These are phyloP conservation scores for Pseudogymnoascus sp. DNA, from an alignment of 2,329 filamentous ascomycete genomes.

Conservation along the genomic window DNA sequence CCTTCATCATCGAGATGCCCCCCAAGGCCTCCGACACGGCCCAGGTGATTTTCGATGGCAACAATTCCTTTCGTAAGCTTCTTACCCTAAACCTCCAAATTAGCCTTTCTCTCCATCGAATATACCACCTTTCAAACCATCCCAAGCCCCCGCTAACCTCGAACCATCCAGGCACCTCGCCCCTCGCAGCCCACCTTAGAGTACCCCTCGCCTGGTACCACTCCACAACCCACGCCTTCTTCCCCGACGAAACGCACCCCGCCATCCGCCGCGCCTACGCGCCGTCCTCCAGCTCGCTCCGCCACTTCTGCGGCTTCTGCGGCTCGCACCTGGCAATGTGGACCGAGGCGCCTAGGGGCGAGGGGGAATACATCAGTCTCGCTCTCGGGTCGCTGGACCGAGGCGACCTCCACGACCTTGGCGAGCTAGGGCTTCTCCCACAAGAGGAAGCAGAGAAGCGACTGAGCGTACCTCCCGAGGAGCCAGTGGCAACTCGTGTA, in stretches of 20 bases:
- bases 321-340: constrained; percentile 79
- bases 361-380: constrained; percentile 71
- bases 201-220: constrained; percentile 76
- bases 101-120: constrained; percentile 34
- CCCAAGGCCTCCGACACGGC: constrained; percentile 45
- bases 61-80: constrained; percentile 53
- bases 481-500: constrained; percentile 17
- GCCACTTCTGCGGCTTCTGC: constrained; percentile 86
- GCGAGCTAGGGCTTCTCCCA: constrained; percentile 66
- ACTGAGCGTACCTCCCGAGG: constrained; percentile 13
- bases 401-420: constrained; percentile 62
- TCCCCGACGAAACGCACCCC: constrained; percentile 64
- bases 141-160: constrained; percentile 8
- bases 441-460: constrained; percentile 31
- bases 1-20: constrained; percentile 68
- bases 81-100: constrained; percentile 40
- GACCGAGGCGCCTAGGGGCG: constrained; percentile 61
- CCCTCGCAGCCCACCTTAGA: constrained; percentile 72
- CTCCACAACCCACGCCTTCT: constrained; percentile 65
- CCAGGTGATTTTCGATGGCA: constrained; percentile 55
- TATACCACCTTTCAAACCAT: background rate
- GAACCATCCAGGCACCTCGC: constrained; percentile 51
- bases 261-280: constrained; percentile 61
- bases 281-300: constrained; percentile 48
- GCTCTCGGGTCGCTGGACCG: constrained; percentile 68